Evolutionary conservation across 345 rosid genomes (phyloP), one percentile per base, ranked within the genome.

Genomic region (Populus davidiana): DNA sequence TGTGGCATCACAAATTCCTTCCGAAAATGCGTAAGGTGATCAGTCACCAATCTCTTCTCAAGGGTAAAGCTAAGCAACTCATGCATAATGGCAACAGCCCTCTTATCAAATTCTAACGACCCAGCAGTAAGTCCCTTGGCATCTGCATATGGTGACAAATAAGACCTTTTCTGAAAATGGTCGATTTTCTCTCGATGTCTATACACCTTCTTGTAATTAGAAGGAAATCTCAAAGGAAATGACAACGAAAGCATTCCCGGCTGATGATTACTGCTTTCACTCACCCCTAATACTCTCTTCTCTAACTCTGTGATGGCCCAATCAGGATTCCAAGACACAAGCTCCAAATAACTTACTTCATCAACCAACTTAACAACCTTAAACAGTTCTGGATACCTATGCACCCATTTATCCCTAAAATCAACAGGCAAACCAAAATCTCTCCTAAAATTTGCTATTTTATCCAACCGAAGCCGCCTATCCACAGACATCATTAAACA

Each of bases 251-350:
- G 94, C 86, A 86, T 11, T 49, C 94, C 97, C 13, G 94, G 94
- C 20, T 80, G 74, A 79, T 89, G 91, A 4, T 78, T 81, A 66
- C 61, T 78, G 10, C 64, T 62, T 17, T 85, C 88, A 14, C 75
- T 84, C 80, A 83, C 41, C 61, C 89, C 88, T 63, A 88, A 21
- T 20, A 76, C 83, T 72, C 79, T 88, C 84, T 91, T 93, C 92
- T 94, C 97, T 79, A 94, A 85, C 83, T 91, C 92, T 3, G 97
- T 89, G 70, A 91, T 77, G 50, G 97, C 91, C 97, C 97, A 93
- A 82, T 86, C 81, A 79, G 93, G 93, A 77, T 91, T 86, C 97
- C 98, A 93, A 31, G 87, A 71, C 36, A 89, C 89, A 62, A 94
- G 95, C 80, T 93, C 94, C 79, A 92, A 88, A 83, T 78, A 82